A percentile compares a stretch with the other conserved stretches of the same genome.
Evolutionary conservation across 2,329 filamentous ascomycete species (phyloP).

Genomic region (Leptosphaerulina australis): DNA sequence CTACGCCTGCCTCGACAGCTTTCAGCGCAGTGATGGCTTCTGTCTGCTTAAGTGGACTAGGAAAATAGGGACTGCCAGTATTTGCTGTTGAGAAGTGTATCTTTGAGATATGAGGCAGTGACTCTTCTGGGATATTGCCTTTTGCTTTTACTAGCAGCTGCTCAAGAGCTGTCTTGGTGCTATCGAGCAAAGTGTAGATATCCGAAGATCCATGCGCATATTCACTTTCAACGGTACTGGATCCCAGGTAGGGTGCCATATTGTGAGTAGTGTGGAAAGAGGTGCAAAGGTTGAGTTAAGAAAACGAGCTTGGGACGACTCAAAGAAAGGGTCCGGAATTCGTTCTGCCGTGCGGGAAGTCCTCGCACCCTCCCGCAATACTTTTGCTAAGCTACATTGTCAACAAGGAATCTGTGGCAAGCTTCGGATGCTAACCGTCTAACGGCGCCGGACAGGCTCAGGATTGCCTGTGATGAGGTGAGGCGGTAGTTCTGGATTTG

Average conservation of each 20-base stretch:
- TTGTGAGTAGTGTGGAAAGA: constrained; percentile 4
- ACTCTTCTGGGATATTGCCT: constrained; percentile 45
- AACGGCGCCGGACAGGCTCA: constrained; percentile 16
- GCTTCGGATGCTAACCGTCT: constrained; percentile 19
- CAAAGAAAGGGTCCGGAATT: constrained; percentile 13
- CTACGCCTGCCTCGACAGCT: constrained; percentile 65
- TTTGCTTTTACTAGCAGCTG: constrained; percentile 42
- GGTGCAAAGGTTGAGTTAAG: constrained; percentile 1
- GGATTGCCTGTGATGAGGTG: not conserved
- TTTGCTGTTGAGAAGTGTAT: constrained; percentile 46
- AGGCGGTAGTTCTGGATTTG: constrained; percentile 9
- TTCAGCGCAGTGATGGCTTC: constrained; percentile 63
- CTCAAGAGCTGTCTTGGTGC: constrained; percentile 42
- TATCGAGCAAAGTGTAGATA: constrained; percentile 40
- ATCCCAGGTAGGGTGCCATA: constrained; percentile 41
- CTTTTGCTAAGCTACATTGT: constrained; percentile 26
- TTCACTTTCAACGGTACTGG: constrained; percentile 13
- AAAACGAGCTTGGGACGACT: not conserved
- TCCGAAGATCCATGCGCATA: constrained; percentile 19
- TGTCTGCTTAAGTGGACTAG: constrained; percentile 58
- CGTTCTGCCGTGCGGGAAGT: constrained; percentile 20
- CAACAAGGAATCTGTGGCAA: constrained; percentile 21
- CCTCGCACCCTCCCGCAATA: constrained; percentile 19
- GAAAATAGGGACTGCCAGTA: constrained; percentile 49
- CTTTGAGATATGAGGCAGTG: constrained; percentile 35